Evolutionary conservation across 2,329 filamentous ascomycete species (phyloP), one percentile per base, ranked within the genome.

Genomic region (Nothophaeocryptopus gaeumannii): DNA sequence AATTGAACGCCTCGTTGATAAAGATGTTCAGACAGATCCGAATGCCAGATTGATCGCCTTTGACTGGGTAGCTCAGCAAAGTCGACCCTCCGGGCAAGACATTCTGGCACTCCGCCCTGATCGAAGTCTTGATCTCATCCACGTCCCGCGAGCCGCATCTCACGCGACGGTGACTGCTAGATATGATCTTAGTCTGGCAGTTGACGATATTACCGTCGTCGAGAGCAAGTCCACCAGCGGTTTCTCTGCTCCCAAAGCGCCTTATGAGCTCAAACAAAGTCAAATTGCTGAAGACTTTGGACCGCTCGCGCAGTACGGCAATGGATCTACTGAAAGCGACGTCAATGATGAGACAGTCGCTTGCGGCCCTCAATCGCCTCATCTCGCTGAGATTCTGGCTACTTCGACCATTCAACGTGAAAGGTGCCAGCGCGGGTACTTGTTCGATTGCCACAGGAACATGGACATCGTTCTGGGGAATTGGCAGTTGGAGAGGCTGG

Each of bases 401-500:
- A 43, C 55, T 16, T 46, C 57, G 1, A 71, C 72, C 2, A 64
- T 78, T 5, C 72, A 74, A 39, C 74, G 75, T 37, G 67, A 75
- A 54, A 75, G 82, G 11, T 83, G 81, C 59, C 72, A 74, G 50
- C 78, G 80, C 61, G 82, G 76, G 12, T 78, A 78, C 54, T 67
- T 73, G 5, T 74, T 84, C 39, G 74, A 90, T 60, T 83, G 82
- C 51, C 69, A 71, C 12, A 78, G 74, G 40, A 93, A 93, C 61
- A 78, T 79, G 54, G 70, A 77, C 5, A 78, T 91, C n/a, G 78
- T 87, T 1, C 74, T 77, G 5, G 86, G 89, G 53, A 84, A 91
- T 61, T 81, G 80, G 29, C 88, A 86, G 81, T 73, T 92, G n/a
- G 78, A 83, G 50, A 85, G 87, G 48, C 73, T 88, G 7, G 20